Conservation (phyloP, 2,329 filamentous ascomycete genomes). For the Venturia oleaginea region DNA sequence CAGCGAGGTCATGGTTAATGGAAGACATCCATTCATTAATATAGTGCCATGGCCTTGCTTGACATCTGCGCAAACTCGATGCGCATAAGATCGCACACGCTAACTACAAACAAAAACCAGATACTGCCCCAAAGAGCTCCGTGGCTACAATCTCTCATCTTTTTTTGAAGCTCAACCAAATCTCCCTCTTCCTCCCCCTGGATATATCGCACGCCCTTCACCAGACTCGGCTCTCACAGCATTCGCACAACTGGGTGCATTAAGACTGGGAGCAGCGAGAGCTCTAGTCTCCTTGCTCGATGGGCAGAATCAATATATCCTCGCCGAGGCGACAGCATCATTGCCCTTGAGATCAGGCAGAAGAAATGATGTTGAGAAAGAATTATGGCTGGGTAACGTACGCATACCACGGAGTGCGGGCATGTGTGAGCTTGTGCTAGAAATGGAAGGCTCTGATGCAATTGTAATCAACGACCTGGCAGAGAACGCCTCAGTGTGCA, state of each 20-base stretch:
- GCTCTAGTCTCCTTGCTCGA: slow-evolving; percentile 32
- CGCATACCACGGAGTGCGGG: slow-evolving; percentile 22
- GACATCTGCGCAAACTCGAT: neutral
- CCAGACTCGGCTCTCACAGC: slow-evolving; percentile 29
- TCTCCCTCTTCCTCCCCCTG: slow-evolving; percentile 16
- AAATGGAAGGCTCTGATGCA: slow-evolving; percentile 18
- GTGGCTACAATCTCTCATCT: neutral
- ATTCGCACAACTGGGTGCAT: slow-evolving; percentile 30
- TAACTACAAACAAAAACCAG: neutral
- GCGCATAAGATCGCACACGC: neutral
- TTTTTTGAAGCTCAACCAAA: slow-evolving; percentile 14
- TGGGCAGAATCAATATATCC: slow-evolving; percentile 25
- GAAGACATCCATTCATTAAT: no score
- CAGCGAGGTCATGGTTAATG: no score
- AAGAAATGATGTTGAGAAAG: slow-evolving; percentile 15
- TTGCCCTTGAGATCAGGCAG: slow-evolving; percentile 15
- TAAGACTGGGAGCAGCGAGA: slow-evolving; percentile 27
- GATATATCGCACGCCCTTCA: slow-evolving; percentile 17
- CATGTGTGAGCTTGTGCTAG: slow-evolving; percentile 23
- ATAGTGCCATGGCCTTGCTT: no score
- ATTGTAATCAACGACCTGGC: slow-evolving; percentile 23
- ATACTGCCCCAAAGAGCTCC: slow-evolving; percentile 2
- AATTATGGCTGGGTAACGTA: slow-evolving; percentile 12
- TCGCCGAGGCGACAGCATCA: slow-evolving; percentile 25
- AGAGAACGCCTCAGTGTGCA: slow-evolving; percentile 21